These are phyloP conservation scores for Groenewaldozyma auringiensis DNA, from an alignment of 1,139 yeast species.

Conservation along the genomic window DNA sequence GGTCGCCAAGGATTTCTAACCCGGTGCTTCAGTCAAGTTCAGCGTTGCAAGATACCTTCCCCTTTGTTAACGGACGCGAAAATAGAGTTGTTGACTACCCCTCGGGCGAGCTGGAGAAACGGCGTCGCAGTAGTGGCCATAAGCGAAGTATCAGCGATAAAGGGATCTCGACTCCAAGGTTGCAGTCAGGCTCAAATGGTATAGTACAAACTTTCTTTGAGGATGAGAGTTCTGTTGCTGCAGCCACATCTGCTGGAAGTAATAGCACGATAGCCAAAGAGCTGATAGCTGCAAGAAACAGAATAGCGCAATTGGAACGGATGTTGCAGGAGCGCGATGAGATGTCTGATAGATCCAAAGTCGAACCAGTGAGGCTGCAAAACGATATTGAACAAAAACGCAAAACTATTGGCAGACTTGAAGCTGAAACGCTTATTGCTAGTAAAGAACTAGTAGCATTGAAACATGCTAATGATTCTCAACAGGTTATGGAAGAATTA, in stretches of 20 bases:
- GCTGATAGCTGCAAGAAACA: constrained; percentile 25
- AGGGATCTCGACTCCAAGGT: constrained; percentile 6
- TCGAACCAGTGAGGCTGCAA: constrained; percentile 17
- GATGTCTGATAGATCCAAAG: constrained; percentile 8
- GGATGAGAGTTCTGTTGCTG: constrained; percentile 4
- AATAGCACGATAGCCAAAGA: constrained; percentile 15
- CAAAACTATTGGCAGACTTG: constrained; percentile 30
- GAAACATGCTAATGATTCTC: constrained; percentile 14
- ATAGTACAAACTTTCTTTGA: constrained; percentile 1
- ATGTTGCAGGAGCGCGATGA: constrained; percentile 17
- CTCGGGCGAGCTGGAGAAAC: neutral
- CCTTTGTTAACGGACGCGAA: neutral
- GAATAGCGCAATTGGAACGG: constrained; percentile 30
- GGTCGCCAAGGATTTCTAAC: constrained; percentile 4
- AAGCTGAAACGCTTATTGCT: constrained; percentile 29
- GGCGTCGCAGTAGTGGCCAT: constrained; percentile 5
- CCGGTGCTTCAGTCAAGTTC: constrained; percentile 6
- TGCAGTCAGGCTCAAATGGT: constrained; percentile 1
- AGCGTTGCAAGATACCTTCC: constrained; percentile 1
- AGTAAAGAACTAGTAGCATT: constrained; percentile 27
- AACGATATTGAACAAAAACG: constrained; percentile 27
- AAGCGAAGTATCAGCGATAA: constrained; percentile 11
- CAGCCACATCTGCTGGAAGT: constrained; percentile 1
- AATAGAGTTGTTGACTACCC: neutral
- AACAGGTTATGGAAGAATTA: constrained; percentile 24